Conservation (phyloP, 2,329 filamentous ascomycete genomes). For the Raffaelea arxii region DNA sequence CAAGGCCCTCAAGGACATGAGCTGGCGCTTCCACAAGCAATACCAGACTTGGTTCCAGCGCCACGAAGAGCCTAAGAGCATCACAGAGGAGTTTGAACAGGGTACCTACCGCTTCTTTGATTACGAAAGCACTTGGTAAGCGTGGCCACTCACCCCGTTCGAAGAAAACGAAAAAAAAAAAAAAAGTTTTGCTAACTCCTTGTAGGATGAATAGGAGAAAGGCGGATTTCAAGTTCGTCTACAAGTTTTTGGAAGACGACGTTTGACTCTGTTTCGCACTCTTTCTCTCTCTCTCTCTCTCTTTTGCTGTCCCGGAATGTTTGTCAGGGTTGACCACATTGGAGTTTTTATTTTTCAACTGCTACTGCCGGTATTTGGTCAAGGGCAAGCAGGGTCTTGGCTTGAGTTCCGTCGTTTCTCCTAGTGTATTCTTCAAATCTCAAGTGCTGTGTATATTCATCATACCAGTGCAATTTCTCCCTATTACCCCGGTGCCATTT, state of each 20-base stretch:
- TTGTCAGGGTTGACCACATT: too few relatives aligned
- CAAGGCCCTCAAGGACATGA: conserved; percentile 95
- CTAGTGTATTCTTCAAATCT: too few relatives aligned
- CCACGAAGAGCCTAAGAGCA: conserved; percentile 96
- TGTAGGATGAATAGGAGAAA: conserved; percentile 95
- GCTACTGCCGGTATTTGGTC: too few relatives aligned
- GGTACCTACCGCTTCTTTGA: conserved; percentile 99
- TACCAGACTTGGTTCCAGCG: conserved; percentile 99
- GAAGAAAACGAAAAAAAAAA: background rate
- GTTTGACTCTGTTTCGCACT: conserved; percentile 35
- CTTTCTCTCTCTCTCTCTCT: background rate
- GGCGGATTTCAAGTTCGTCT: conserved; percentile 96
- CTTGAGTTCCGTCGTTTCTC: too few relatives aligned
- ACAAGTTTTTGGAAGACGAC: conserved; percentile 96
- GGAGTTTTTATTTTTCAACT: background rate
- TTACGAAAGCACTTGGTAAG: conserved; percentile 97
- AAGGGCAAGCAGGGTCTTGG: too few relatives aligned
- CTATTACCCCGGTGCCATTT: too few relatives aligned
- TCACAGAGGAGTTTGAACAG: conserved; percentile 97
- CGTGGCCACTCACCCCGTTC: conserved; percentile 10
- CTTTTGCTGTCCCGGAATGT: background rate
- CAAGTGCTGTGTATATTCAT: too few relatives aligned
- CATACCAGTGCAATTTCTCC: too few relatives aligned
- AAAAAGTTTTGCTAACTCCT: background rate
- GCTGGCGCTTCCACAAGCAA: conserved; percentile 98